Evolutionary conservation across 148 eudicot genomes (phyloP).

Genomic region (Camellia sinensis): DNA sequence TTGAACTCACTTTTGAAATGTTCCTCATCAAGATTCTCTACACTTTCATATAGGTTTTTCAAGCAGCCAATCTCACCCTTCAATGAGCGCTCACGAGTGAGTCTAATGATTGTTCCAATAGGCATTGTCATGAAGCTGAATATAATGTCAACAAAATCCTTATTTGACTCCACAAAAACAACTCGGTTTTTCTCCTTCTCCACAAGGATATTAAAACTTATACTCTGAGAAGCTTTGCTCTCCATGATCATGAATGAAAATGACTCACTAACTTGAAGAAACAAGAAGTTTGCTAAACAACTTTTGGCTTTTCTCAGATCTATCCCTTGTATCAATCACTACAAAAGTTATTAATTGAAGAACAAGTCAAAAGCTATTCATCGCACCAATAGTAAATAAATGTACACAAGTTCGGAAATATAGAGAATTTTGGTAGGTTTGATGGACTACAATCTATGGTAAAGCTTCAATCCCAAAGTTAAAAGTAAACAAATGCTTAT

Average conservation of each 20-base stretch:
- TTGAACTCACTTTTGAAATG: not conserved
- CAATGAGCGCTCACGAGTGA: not conserved
- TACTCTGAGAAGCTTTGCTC: not conserved
- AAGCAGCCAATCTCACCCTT: constrained; percentile 9
- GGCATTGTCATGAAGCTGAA: constrained; percentile 20
- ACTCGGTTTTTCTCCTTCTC: constrained; percentile 8
- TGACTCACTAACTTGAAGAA: too few species aligned
- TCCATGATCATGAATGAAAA: not conserved
- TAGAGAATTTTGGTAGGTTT: too few species aligned
- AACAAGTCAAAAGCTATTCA: not conserved
- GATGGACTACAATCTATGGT: too few species aligned
- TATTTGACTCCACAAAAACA: constrained; percentile 14
- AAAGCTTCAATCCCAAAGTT: too few species aligned
- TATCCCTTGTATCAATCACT: not conserved
- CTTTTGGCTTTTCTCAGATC: too few species aligned
- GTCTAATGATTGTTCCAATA: not conserved
- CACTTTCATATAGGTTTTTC: constrained; percentile 11
- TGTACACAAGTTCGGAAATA: too few species aligned
- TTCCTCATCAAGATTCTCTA: constrained; percentile 9
- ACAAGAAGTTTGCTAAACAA: not conserved
- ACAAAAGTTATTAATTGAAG: not conserved
- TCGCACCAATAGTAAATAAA: not conserved
- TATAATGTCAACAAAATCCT: constrained; percentile 18
- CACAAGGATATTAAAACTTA: constrained; percentile 18
- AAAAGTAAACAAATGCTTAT: too few species aligned